Percentiles rank a stretch among this genome's conserved stretches.
These are phyloP conservation scores for Solanum clarkiae DNA, from an alignment of 257 asterid genomes.

Conservation along the genomic window DNA sequence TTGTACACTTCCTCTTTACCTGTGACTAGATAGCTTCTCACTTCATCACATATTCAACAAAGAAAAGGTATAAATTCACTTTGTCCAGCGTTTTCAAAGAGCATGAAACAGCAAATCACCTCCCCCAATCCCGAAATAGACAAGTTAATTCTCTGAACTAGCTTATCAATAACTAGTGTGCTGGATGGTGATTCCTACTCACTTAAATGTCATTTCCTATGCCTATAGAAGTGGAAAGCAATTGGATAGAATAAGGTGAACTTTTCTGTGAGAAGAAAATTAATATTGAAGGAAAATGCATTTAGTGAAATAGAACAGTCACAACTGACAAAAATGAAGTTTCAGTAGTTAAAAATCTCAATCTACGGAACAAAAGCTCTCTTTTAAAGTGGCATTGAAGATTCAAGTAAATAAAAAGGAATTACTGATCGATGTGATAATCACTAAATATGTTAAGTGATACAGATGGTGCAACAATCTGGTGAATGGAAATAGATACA, in stretches of 20 bases:
- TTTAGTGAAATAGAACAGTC: background rate
- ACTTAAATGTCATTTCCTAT: background rate
- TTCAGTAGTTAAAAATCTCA: background rate
- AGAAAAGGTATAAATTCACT: background rate
- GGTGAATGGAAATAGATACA: background rate
- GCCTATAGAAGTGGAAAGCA: background rate
- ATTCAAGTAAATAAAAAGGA: background rate
- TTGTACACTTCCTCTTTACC: background rate
- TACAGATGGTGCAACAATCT: background rate
- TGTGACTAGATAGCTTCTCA: background rate
- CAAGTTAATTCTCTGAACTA: background rate
- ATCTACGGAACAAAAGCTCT: background rate
- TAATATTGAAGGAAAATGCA: background rate
- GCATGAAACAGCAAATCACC: background rate
- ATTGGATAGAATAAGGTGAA: background rate
- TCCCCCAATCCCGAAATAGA: background rate
- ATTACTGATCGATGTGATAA: background rate
- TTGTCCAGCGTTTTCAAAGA: background rate
- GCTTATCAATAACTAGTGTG: background rate
- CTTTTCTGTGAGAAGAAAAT: background rate
- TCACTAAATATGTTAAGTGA: background rate
- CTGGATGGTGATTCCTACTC: background rate
- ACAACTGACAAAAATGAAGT: background rate
- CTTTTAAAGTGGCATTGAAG: background rate
- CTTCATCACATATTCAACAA: background rate